A percentile compares a stretch with the other conserved stretches of the same genome.
Evolutionary conservation across 805 yeast species (phyloP).

Genomic region (Clavispora phyllophila): DNA sequence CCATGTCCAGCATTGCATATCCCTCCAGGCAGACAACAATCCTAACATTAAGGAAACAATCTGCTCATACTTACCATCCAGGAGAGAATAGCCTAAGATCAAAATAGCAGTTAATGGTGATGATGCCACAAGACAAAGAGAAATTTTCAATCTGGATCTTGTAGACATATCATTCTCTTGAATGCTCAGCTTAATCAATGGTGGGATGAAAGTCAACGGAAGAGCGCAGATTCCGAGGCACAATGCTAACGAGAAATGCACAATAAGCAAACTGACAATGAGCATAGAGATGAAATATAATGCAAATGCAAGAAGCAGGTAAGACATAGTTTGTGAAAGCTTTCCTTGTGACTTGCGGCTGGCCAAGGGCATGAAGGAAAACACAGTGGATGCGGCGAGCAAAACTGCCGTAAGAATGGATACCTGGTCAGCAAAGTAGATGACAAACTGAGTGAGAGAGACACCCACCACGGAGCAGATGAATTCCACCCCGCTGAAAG

Average conservation of each 20-base stretch:
- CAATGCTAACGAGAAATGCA: constrained; percentile 81
- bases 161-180: constrained; percentile 2
- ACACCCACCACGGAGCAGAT: constrained; percentile 20
- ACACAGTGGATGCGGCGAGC: background rate
- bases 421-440: background rate
- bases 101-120: constrained; percentile 46
- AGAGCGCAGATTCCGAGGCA: constrained; percentile 61
- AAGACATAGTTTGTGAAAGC: constrained; percentile 10
- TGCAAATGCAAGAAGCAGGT: constrained; percentile 42
- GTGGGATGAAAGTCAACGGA: constrained; percentile 67
- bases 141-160: constrained; percentile 21
- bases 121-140: constrained; percentile 35
- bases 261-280: constrained; percentile 67
- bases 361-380: background rate
- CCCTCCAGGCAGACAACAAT: constrained; percentile 58
- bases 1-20: constrained; percentile 85
- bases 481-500: constrained; percentile 26
- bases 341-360: background rate
- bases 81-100: constrained; percentile 22
- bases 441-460: constrained; percentile 21
- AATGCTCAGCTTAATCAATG: constrained; percentile 16
- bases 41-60: constrained; percentile 43
- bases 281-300: constrained; percentile 56
- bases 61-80: constrained; percentile 22
- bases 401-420: background rate